Percentiles rank a stretch among this genome's conserved stretches.
These are phyloP conservation scores for Microdochium trichocladiopsis DNA, from an alignment of 2,329 filamentous ascomycete species.

Conservation along the genomic window DNA sequence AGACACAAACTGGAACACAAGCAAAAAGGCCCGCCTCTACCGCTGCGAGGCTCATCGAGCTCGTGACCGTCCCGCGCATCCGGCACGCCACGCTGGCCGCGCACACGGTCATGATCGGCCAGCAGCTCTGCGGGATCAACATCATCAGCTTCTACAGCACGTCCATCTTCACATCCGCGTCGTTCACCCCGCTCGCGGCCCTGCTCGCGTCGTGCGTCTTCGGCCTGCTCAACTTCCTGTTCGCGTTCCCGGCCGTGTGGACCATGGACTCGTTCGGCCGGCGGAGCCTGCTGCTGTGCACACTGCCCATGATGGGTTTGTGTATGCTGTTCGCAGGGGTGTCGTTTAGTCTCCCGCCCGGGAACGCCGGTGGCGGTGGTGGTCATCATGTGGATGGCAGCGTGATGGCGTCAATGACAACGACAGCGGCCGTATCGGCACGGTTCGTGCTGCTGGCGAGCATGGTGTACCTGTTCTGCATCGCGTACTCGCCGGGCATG, in stretches of 20 bases:
- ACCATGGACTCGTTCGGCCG: conserved; percentile 63
- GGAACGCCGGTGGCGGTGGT: conserved; percentile 46
- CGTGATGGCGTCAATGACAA: not conserved
- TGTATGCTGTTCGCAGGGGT: conserved; percentile 43
- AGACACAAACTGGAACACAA: not conserved
- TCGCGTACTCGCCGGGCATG: conserved; percentile 16
- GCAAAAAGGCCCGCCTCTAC: not conserved
- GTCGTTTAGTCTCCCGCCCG: conserved; percentile 31
- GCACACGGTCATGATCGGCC: conserved; percentile 59
- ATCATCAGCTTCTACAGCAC: conserved; percentile 46
- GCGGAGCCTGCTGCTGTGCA: conserved; percentile 53
- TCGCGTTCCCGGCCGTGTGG: conserved; percentile 58
- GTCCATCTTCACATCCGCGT: conserved; percentile 35
- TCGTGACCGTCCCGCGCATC: conserved; percentile 50
- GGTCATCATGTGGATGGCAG: not conserved
- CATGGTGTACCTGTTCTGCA: not conserved
- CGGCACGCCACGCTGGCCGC: conserved; percentile 59
- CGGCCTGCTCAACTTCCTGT: conserved; percentile 54
- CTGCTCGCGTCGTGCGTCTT: conserved; percentile 36
- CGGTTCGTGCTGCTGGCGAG: not conserved
- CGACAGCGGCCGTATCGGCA: not conserved
- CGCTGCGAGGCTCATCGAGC: conserved; percentile 25
- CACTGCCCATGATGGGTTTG: conserved; percentile 57
- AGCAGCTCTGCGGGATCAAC: conserved; percentile 55
- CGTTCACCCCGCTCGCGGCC: conserved; percentile 28